Evolutionary conservation across 352 stramenopile species (phyloP).

Genomic region (Pythium folliculosum): DNA sequence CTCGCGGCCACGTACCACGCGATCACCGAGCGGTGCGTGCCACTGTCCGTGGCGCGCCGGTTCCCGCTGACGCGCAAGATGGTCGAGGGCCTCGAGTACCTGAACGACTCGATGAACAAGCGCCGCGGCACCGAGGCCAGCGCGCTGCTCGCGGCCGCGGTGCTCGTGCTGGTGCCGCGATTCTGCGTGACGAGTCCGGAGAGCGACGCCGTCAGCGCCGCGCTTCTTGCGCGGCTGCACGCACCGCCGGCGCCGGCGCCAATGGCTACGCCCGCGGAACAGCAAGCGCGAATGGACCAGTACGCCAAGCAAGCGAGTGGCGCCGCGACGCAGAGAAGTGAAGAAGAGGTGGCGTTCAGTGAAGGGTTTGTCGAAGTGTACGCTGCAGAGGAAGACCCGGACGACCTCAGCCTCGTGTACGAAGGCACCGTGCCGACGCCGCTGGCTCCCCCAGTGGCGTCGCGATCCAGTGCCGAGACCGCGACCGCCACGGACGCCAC

Average conservation of each 20-base stretch:
- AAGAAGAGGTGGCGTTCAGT: conserved; percentile 7
- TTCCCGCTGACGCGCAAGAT: conserved; percentile 43
- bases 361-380: conserved; percentile 39
- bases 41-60: conserved; percentile 3
- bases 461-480: background rate
- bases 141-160: conserved; percentile 39
- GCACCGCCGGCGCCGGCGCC: background rate
- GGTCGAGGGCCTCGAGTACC: conserved; percentile 46
- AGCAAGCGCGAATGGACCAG: conserved; percentile 1
- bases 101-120: conserved; percentile 40
- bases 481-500: conserved; percentile 7
- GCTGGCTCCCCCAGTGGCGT: background rate
- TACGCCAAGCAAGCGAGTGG: conserved; percentile 4
- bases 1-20: conserved; percentile 46
- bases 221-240: conserved; percentile 31
- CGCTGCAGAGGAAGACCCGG: conserved; percentile 54
- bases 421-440: conserved; percentile 33
- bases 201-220: conserved; percentile 15
- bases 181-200: conserved; percentile 34
- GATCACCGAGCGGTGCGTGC: conserved; percentile 21
- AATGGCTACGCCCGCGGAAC: background rate
- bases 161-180: conserved; percentile 47
- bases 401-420: conserved; percentile 65
- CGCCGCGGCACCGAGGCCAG: conserved; percentile 36
- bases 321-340: too few species aligned